A percentile compares a stretch with the other conserved stretches of the same genome.
These are phyloP conservation scores for Citrus sinensis DNA, from an alignment of 345 rosid species.

Conservation along the genomic window DNA sequence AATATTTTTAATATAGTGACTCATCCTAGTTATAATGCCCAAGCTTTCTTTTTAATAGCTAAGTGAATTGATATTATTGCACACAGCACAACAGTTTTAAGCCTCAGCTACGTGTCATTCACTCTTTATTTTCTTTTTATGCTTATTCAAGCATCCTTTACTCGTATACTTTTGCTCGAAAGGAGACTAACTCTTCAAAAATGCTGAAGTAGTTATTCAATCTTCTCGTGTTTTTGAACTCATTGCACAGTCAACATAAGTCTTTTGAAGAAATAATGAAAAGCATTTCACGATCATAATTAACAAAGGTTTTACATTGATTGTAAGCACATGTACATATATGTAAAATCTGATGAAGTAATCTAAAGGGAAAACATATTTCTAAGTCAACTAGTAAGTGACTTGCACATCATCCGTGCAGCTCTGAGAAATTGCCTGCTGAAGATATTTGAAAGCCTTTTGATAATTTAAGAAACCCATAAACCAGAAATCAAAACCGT, in stretches of 20 bases:
- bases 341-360: neutral
- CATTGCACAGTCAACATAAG: neutral
- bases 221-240: neutral
- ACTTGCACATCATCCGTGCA: neutral
- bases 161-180: neutral
- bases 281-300: neutral
- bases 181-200: neutral
- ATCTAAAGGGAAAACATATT: neutral
- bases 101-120: neutral
- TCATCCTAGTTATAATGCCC: too few species aligned
- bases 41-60: too few species aligned
- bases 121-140: too few species aligned
- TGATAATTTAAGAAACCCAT: constrained; percentile 78
- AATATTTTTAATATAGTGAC: too few species aligned
- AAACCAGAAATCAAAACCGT: constrained; percentile 85
- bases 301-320: neutral
- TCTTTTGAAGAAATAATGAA: neutral
- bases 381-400: neutral
- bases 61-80: too few species aligned
- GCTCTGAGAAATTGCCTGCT: constrained; percentile 38
- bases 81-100: too few species aligned
- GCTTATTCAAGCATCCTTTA: neutral
- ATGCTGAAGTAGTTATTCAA: neutral
- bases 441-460: constrained; percentile 60
- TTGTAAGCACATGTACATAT: neutral